These are phyloP conservation scores for Scorias spongiosa DNA, from an alignment of 2,329 filamentous ascomycete species.

Conservation along the genomic window DNA sequence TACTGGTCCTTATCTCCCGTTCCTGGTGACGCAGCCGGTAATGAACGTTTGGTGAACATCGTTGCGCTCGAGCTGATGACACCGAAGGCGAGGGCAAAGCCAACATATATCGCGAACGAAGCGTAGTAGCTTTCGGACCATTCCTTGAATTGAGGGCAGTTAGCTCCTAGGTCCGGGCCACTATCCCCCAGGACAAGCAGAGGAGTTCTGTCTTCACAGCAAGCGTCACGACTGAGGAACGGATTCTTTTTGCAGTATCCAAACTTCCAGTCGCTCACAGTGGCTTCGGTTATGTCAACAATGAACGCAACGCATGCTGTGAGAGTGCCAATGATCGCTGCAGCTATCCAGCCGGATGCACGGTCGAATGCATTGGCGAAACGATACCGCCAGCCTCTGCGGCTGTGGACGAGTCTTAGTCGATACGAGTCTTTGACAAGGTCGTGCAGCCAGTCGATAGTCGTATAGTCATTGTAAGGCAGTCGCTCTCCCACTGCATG, in stretches of 20 bases:
- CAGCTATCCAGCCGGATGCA: slow-evolving; percentile 41
- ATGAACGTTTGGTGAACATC: slow-evolving; percentile 33
- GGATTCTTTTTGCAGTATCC: slow-evolving; percentile 37
- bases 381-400: slow-evolving; percentile 27
- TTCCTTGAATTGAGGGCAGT: slow-evolving; percentile 27
- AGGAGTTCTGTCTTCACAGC: slow-evolving; percentile 27
- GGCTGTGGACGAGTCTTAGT: slow-evolving; percentile 30
- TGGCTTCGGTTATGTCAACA: slow-evolving; percentile 40
- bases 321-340: slow-evolving; percentile 36
- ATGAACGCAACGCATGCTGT: slow-evolving; percentile 41
- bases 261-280: slow-evolving; percentile 41
- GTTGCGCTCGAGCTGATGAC: slow-evolving; percentile 34
- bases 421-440: slow-evolving; percentile 43
- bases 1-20: slow-evolving; percentile 18
- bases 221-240: slow-evolving; percentile 34
- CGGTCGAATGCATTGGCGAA: slow-evolving; percentile 32
- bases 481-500: slow-evolving; percentile 39
- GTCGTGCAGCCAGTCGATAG: slow-evolving; percentile 48
- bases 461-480: slow-evolving; percentile 46
- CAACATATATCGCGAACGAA: slow-evolving; percentile 35
- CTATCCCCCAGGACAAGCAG: slow-evolving; percentile 7
- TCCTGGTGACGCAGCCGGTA: slow-evolving; percentile 29
- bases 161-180: slow-evolving; percentile 11
- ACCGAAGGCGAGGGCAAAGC: slow-evolving; percentile 34
- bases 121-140: slow-evolving; percentile 30